Evolutionary conservation across 1,284 basidiomycete genomes (phyloP).

Genomic region (Moesziomyces sp.): DNA sequence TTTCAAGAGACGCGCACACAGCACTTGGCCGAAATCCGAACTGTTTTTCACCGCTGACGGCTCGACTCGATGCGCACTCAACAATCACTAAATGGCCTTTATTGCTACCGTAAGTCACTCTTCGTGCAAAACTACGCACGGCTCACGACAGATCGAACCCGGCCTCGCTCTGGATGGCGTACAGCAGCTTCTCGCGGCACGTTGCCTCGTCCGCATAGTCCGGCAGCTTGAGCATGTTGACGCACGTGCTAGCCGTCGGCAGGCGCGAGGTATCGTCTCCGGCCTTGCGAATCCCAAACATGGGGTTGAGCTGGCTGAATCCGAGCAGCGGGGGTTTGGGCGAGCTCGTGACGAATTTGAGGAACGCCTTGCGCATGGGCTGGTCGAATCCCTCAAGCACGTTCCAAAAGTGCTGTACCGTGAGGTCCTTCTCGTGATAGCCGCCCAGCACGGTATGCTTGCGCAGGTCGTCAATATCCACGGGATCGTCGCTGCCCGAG

Average conservation of each 20-base stretch:
- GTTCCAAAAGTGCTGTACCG: slow-evolving; percentile 64
- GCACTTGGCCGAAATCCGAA: slow-evolving; percentile 19
- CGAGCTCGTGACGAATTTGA: slow-evolving; percentile 65
- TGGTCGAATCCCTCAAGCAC: slow-evolving; percentile 58
- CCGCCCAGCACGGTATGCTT: slow-evolving; percentile 61
- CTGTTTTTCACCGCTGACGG: neutral
- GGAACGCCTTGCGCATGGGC: slow-evolving; percentile 50
- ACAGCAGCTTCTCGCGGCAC: slow-evolving; percentile 59
- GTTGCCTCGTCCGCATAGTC: slow-evolving; percentile 54
- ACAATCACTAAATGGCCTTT: too few relatives aligned
- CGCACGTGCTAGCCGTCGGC: slow-evolving; percentile 65
- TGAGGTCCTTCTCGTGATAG: slow-evolving; percentile 63
- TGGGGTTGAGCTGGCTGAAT: slow-evolving; percentile 62
- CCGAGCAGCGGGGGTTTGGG: slow-evolving; percentile 66
- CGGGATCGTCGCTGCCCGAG: slow-evolving; percentile 60
- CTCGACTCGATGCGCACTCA: too few relatives aligned
- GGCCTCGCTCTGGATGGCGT: slow-evolving; percentile 63
- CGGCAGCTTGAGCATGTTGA: slow-evolving; percentile 66
- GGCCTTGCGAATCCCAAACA: slow-evolving; percentile 60
- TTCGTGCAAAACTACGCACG: too few relatives aligned
- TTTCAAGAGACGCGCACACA: neutral
- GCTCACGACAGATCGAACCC: slow-evolving; percentile 64
- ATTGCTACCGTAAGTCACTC: too few relatives aligned
- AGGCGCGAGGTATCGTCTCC: slow-evolving; percentile 60
- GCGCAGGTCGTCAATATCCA: slow-evolving; percentile 61